A percentile compares a stretch with the other conserved stretches of the same genome.
Conservation (phyloP, 176 grass and related monocot species). For the Musa troglodytarum region DNA sequence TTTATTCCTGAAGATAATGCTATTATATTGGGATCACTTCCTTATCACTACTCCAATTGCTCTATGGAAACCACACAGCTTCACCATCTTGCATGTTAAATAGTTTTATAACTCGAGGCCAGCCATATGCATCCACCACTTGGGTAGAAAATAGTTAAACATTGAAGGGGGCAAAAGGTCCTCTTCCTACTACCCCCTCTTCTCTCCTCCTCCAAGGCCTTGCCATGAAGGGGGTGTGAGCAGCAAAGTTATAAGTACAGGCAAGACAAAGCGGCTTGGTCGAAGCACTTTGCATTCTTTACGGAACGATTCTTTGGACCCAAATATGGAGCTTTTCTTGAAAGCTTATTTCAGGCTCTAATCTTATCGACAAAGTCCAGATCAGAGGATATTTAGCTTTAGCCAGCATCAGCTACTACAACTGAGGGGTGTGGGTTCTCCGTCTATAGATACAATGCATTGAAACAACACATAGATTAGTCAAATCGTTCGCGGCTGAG, state of each 20-base stretch:
- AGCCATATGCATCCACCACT: background rate
- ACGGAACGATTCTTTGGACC: background rate
- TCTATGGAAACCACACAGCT: constrained; percentile 1
- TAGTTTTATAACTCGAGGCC: background rate
- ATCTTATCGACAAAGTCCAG: too few relatives aligned
- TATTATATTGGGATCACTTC: constrained; percentile 14
- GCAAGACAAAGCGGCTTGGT: background rate
- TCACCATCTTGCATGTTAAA: background rate
- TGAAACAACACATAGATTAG: too few relatives aligned
- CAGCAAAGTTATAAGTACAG: background rate
- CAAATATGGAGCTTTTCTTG: background rate
- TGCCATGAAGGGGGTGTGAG: background rate
- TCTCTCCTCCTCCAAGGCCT: background rate
- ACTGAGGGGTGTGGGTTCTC: too few relatives aligned
- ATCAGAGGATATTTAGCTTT: too few relatives aligned
- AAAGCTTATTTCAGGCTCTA: background rate
- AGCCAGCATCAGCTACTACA: too few relatives aligned
- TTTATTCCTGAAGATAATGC: constrained; percentile 22
- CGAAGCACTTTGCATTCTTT: background rate
- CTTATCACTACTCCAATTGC: constrained; percentile 1
- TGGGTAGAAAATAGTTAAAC: background rate
- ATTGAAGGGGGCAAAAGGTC: too few relatives aligned
- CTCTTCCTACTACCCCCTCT: too few relatives aligned
- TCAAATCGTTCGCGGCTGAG: too few relatives aligned
- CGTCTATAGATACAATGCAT: too few relatives aligned